Evolutionary conservation across 768 basidiomycete species (phyloP), one percentile per base, ranked within the genome.

Genomic region (Kwoniella dejecticola): DNA sequence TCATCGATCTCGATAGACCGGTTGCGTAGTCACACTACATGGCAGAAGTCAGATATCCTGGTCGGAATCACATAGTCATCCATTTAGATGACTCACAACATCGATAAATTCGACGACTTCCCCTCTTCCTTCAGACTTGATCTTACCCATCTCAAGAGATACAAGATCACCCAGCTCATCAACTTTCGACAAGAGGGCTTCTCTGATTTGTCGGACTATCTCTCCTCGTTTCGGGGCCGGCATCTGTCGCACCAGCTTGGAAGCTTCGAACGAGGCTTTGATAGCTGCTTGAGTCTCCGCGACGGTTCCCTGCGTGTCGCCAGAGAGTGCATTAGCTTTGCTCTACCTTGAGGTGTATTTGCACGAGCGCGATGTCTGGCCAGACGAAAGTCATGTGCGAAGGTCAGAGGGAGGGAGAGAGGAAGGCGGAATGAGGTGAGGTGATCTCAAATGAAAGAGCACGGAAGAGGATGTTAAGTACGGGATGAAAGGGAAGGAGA

Each of bases 51-150:
- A 49, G 42, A 64, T 19, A 36, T 36, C 33, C 33, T 52, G 50
- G n/a, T 6, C 7, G 10, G 27, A 8, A 10, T n/a, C n/a, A n/a
- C n/a, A n/a, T n/a, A n/a, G n/a, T n/a, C n/a, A n/a, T 8, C 13
- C 47, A 49, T 6, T 8, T 42, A 42, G 7, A 13, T 11, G 47
- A 82, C 89, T 74, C 76, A 96, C 91, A 66, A 95, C 91, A 74
- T 96, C 93, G 60, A 96, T 85, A 71, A 94, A 91, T 80, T 95
- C 92, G 75, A 94, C 91, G 12, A 97, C 91, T 81, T 96, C 92
- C 15, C 94, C 94, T 19, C 87, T 82, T 24, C 94, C 94, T 77
- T 96, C 94, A 15, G 89, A 88, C 70, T 83, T 84, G 67, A 96
- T 93, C 82, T 98, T 86, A 17, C 95, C 81, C 81, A 82, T 81